phyloP scores from a whole-genome alignment of 2,329 filamentous ascomycete genomes.

The Niveomyces coronatus region DNA sequence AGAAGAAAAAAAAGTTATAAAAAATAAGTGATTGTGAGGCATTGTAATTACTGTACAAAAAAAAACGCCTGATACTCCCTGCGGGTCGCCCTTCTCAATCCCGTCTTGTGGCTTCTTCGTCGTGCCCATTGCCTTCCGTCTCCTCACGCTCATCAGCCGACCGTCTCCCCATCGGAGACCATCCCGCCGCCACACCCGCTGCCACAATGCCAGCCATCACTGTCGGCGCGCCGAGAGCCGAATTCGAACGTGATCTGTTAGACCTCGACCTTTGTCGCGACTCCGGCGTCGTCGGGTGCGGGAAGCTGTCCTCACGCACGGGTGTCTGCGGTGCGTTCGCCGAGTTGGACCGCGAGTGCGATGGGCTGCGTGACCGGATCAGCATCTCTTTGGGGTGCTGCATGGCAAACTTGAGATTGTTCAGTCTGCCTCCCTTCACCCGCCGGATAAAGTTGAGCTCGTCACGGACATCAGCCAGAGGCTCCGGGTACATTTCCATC shows the following conservation, averaged over 20 bases:
- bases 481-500: slow-evolving; percentile 59
- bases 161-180: slow-evolving; percentile 56
- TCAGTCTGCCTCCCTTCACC: slow-evolving; percentile 72
- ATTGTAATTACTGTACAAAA: neutral
- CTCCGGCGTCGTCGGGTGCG: slow-evolving; percentile 44
- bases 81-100: neutral
- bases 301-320: slow-evolving; percentile 43
- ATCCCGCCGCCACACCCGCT: slow-evolving; percentile 64
- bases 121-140: slow-evolving; percentile 2
- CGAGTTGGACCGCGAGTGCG: slow-evolving; percentile 54
- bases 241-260: slow-evolving; percentile 55
- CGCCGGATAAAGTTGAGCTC: slow-evolving; percentile 72
- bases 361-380: slow-evolving; percentile 52
- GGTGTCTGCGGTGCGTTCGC: slow-evolving; percentile 53
- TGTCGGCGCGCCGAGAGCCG: slow-evolving; percentile 61
- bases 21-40: slow-evolving; percentile 6
- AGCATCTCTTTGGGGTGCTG: slow-evolving; percentile 64
- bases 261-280: slow-evolving; percentile 57
- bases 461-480: slow-evolving; percentile 64
- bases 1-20: slow-evolving; percentile 1
- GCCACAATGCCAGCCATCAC: slow-evolving; percentile 80
- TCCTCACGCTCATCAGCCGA: slow-evolving; percentile 18
- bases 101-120: slow-evolving; percentile 2
- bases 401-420: slow-evolving; percentile 70
- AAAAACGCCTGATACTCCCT: slow-evolving; percentile 7